Base-by-base conservation (phyloP, 2,329 filamentous ascomycete species). In the Calonectria ilicicola region DNA sequence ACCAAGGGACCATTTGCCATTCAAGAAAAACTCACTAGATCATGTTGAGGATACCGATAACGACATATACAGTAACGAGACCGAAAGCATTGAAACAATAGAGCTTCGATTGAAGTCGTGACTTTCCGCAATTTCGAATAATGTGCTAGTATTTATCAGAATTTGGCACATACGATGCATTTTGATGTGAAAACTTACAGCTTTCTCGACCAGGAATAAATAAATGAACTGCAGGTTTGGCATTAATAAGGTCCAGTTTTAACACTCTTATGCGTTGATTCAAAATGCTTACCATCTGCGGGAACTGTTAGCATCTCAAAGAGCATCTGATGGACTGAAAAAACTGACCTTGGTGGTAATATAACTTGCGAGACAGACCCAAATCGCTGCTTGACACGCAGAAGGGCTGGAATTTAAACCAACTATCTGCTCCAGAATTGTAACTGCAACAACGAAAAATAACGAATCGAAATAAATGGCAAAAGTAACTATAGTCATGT, bases 121-220 rank as follows among this genome's bases (percentile, higher is more conserved):
- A 82, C 65, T 87, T 88, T 17, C 84, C 81, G 12, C 85, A 85
- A 27, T 87, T 87, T 60, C 89, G 87, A 65, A 93, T 89, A 60
- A 92, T 90, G 75, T 90, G 89, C 87, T 91, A 51, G 2, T 8
- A 3, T 6, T 14, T 73, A 64, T 64, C 23, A 71, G 53, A 40
- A 53, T 1, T 19, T 19, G 9, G n/a, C 19, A 15, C 27, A 38
- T 17, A 21, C 17, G 3, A 23, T 9, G 14, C 5, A 21, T 49
- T 19, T 12, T 3, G 12, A 29, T 29, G 47, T 2, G 2, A 46
- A 21, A 14, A 82, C 87, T 79, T 82, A 91, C 90, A 46, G 89
- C 90, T 81, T 91, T 91, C 79, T 93, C 91, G 1, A 91, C 90
- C 3, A 93, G 83, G 78, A 93, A 93, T 27, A 90, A 84, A 77